These are phyloP conservation scores for Cladosporium sp. DNA, from an alignment of 2,329 filamentous ascomycete species.

Conservation along the genomic window DNA sequence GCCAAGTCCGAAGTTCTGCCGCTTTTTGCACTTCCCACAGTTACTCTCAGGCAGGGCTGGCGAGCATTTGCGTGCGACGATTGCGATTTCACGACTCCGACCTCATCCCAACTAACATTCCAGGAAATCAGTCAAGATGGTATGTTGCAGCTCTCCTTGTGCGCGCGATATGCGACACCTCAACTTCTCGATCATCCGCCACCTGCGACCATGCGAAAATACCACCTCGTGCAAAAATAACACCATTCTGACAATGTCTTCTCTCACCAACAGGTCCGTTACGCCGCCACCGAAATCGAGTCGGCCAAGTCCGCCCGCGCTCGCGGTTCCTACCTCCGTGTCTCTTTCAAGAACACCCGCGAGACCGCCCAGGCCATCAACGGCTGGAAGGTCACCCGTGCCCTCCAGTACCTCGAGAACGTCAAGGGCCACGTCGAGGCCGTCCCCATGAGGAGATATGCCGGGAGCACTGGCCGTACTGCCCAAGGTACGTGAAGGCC, in stretches of 20 bases:
- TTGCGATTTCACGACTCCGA: constrained; percentile 21
- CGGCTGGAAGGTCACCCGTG: constrained; percentile 96
- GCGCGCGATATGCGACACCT: neutral
- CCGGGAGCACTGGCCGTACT: constrained; percentile 90
- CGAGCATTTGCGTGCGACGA: neutral
- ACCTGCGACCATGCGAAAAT: neutral
- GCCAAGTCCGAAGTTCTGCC: no score
- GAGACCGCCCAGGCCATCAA: constrained; percentile 99
- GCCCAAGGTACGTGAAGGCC: constrained; percentile 82
- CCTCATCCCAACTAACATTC: constrained; percentile 16
- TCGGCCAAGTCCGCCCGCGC: constrained; percentile 93
- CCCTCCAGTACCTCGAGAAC: constrained; percentile 96
- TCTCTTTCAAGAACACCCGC: constrained; percentile 99
- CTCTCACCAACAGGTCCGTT: constrained; percentile 71
- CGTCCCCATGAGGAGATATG: constrained; percentile 96
- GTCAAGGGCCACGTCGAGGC: constrained; percentile 96
- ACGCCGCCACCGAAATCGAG: constrained; percentile 88
- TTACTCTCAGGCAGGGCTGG: neutral
- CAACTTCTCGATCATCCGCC: neutral
- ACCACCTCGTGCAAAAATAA: neutral
- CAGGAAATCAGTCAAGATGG: constrained; percentile 41
- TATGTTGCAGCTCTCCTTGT: constrained; percentile 29
- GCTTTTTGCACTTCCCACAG: neutral
- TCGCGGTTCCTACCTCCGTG: constrained; percentile 97
- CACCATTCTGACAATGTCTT: constrained; percentile 9